Evolutionary conservation across 176 grass and related monocot genomes (phyloP).

Genomic region (Carex scoparia): DNA sequence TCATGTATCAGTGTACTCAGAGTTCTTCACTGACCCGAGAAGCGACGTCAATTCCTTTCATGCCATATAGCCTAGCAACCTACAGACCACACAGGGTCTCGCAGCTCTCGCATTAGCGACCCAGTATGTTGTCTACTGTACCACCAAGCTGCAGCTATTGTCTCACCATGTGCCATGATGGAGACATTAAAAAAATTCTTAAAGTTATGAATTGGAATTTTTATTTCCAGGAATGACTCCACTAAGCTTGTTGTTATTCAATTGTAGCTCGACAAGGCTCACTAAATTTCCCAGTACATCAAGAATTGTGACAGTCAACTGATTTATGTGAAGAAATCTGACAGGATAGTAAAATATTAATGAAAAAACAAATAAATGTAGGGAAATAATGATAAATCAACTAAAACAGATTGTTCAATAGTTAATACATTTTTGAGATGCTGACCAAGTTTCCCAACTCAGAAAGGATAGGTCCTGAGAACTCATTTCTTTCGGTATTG

Average conservation of each 20-base stretch:
- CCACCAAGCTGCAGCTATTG: no score
- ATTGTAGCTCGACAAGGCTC: conserved; percentile 43
- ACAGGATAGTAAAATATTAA: neutral
- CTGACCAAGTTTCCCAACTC: conserved; percentile 50
- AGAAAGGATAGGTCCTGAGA: conserved; percentile 50
- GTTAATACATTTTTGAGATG: conserved; percentile 65
- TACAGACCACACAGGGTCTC: no score
- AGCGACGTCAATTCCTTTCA: no score
- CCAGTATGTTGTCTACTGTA: no score
- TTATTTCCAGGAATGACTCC: conserved; percentile 75
- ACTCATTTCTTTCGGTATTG: conserved; percentile 55
- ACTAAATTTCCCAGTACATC: conserved; percentile 50
- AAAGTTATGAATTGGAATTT: conserved; percentile 52
- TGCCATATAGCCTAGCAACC: no score
- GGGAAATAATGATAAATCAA: neutral
- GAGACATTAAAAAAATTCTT: no score
- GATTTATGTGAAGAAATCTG: conserved; percentile 79
- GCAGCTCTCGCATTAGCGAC: no score
- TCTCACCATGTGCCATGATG: no score
- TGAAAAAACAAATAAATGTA: conserved; percentile 4
- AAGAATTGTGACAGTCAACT: conserved; percentile 58
- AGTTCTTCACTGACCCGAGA: no score
- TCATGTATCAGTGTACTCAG: no score
- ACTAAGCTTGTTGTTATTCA: conserved; percentile 64
- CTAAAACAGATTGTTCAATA: conserved; percentile 14